A percentile compares a stretch with the other conserved stretches of the same genome.
These are phyloP conservation scores for Arabidopsis arenosa DNA, from an alignment of 345 rosid genomes.

Conservation along the genomic window DNA sequence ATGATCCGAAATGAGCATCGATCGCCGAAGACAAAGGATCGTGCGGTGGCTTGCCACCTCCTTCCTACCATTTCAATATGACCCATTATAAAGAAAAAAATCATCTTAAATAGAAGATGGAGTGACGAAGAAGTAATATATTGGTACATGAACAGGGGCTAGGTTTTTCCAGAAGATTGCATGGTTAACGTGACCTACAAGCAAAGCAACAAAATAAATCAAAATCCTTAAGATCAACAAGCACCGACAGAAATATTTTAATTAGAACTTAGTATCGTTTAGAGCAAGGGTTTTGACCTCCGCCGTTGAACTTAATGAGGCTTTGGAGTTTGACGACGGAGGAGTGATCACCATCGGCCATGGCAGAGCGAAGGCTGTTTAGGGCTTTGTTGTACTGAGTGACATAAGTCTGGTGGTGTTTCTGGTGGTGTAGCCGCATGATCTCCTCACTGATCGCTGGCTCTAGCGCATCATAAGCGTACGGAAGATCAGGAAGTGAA, in stretches of 20 bases:
- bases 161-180: constrained; percentile 94
- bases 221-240: constrained; percentile 4
- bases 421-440: constrained; percentile 93
- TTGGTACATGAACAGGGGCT: constrained; percentile 62
- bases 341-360: constrained; percentile 66
- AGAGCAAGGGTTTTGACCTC: constrained; percentile 53
- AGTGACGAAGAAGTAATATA: constrained; percentile 5
- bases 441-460: constrained; percentile 93
- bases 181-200: constrained; percentile 89
- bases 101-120: background rate
- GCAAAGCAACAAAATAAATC: background rate
- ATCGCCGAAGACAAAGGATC: constrained; percentile 78
- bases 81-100: background rate
- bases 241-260: background rate
- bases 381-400: constrained; percentile 87
- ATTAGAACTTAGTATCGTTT: too few relatives aligned
- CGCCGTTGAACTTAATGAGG: constrained; percentile 95
- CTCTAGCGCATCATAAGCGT: constrained; percentile 83
- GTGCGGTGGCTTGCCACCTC: constrained; percentile 91
- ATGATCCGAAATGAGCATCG: constrained; percentile 75
- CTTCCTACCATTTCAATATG: constrained; percentile 59
- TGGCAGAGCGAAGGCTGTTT: constrained; percentile 68
- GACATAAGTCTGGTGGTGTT: constrained; percentile 89
- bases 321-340: constrained; percentile 74
- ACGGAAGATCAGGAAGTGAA: constrained; percentile 88